Base-by-base conservation (phyloP, 2,329 filamentous ascomycete species). In the Fusarium sp. region DNA sequence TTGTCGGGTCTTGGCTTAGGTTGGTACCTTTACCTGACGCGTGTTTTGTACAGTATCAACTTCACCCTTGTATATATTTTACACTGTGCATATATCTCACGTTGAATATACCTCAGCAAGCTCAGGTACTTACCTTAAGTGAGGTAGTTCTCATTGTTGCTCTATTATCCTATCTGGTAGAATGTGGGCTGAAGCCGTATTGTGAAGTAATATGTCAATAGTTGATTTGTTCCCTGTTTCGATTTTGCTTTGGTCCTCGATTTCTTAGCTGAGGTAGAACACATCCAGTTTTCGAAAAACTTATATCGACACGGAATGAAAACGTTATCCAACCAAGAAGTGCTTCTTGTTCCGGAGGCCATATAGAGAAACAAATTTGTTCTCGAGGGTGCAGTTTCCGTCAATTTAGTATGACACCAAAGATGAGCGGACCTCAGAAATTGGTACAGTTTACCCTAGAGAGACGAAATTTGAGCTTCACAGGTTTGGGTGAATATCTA, bases 21-120 rank as follows among this genome's bases (percentile, higher is more conserved):
- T 44, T 45, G 23, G 23, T 25, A 19, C 45, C 19, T 29, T 31
- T 31, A n/a, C 45, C 31, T 55, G 19, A 31, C 37, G 38, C 51
- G 60, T 45, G 51, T 19, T 35, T 19, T 42, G 54, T 41, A 67
- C 57, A 68, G 70, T 63, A 52, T 37, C 16, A 42, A 44, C 8
- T 33, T 16, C 8, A 14, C 9, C 4, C 8, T 4, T n/a, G 0
- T 11, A 4, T n/a, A 1, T 1, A 19, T 6, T 11, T 7, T 19
- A 25, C 66, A 70, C 68, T 70, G 68, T 70, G 10, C 6, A 31
- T 18, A 14, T 23, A 31, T 23, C 27, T 33, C n/a, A 19, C 8
- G 21, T 33, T 33, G 29, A 10, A 33, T 23, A 33, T 14, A 33
- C 46, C 15, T 27, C 25, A 27, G 35, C 35, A 37, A 37, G 35